phyloP scores from a whole-genome alignment of 805 yeast genomes.

The Komagataella pastoris region DNA sequence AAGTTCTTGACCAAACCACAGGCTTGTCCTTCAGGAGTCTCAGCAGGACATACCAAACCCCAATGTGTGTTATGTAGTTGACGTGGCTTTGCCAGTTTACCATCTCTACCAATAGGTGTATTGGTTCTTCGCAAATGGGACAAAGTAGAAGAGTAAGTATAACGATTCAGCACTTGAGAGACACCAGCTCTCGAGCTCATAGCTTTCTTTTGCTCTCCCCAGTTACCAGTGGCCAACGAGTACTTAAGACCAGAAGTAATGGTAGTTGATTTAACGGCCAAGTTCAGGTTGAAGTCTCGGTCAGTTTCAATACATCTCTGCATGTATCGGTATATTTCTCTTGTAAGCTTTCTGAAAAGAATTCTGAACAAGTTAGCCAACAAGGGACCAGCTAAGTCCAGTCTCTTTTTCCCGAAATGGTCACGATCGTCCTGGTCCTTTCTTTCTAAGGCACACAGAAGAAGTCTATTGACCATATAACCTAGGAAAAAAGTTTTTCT shows the following conservation, averaged over 20 bases:
- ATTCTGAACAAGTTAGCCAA: constrained; percentile 92
- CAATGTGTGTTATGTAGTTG: constrained; percentile 98
- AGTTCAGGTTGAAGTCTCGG: constrained; percentile 88
- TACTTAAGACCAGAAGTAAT: constrained; percentile 95
- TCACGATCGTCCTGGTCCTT: constrained; percentile 98
- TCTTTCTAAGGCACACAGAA: constrained; percentile 92
- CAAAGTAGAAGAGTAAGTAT: constrained; percentile 95
- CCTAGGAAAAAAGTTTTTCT: constrained; percentile 96
- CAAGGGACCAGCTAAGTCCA: constrained; percentile 97
- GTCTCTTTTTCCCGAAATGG: constrained; percentile 96
- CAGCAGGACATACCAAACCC: constrained; percentile 99
- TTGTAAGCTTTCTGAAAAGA: constrained; percentile 86
- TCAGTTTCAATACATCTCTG: constrained; percentile 98
- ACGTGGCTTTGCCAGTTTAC: constrained; percentile 97
- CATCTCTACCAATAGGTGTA: constrained; percentile 98
- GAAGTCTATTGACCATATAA: constrained; percentile 91
- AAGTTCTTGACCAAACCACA: constrained; percentile 97
- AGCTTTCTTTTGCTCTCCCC: constrained; percentile 99
- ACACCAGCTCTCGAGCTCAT: constrained; percentile 99
- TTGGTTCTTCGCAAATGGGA: constrained; percentile 98
- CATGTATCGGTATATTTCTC: constrained; percentile 95
- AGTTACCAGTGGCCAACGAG: constrained; percentile 97
- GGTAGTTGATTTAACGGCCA: constrained; percentile 94
- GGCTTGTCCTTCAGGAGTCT: constrained; percentile 99
- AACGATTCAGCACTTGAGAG: constrained; percentile 94